Evolutionary conservation across 1,139 yeast species (phyloP), one percentile per base, ranked within the genome.

Genomic region (Eremothecium cymbalariae): DNA sequence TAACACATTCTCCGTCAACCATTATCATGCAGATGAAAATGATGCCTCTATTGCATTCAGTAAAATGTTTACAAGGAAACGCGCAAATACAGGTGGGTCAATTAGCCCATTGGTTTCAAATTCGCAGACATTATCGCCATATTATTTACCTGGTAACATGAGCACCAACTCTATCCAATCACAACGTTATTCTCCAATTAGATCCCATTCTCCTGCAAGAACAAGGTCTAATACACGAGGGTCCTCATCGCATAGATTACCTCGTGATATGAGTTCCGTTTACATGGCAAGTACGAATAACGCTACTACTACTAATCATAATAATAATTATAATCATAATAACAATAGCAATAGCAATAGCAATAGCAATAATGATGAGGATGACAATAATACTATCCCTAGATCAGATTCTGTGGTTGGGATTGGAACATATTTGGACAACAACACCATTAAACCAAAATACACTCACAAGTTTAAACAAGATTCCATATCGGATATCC

Each of bases 11-110:
- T 13, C 23, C 27, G 28, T 20, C 28, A 16, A 28, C 31, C 17
- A 14, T 8, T 33, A 28, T 25, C 31, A 18, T 14, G 37, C 36
- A 8, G 59, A 53, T 31, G 59, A 55, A 26, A 56, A 55, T 38
- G 62, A 57, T 43, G 62, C 62, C 2, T 52, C 59, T 6, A 46
- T 55, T 20, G 62, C 60, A 33, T 57, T 57, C 26, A 55, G 53
- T 33, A 56, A 53, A 35, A 46, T 56, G 46, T 53, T 56, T 37
- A 44, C 50, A 13, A 50, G 54, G 37, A 55, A 52, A 34, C 46
- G 56, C 39, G 46, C 57, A 22, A 52, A 51, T 33, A 53, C 56
- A 29, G 47, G 47, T 43, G 54, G 52, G 45, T 52, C 59, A 43
- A 49, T 44, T 41, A 43, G 48, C 34, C 47, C 57, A 18, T 32